Conservation (phyloP, 108 stramenopile species). For the Cyclotella sp. region DNA sequence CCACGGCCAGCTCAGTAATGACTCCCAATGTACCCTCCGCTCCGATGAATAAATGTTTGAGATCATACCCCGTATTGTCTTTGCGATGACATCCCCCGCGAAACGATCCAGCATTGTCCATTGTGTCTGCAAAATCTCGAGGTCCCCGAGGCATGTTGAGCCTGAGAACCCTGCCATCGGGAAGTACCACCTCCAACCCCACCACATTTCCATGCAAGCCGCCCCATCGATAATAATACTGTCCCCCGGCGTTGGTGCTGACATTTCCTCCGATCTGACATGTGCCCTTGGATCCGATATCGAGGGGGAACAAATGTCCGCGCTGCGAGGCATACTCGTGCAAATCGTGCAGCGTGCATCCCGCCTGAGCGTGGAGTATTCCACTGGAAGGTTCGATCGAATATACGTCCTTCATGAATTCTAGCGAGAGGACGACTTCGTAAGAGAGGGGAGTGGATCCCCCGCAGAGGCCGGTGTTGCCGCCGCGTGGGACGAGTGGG, state of each 20-base stretch:
- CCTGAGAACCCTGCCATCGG: conserved; percentile 85
- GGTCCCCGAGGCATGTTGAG: conserved; percentile 40
- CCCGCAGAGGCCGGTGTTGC: conserved; percentile 97
- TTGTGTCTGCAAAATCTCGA: not conserved
- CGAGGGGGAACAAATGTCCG: conserved; percentile 85
- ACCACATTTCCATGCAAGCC: conserved; percentile 89
- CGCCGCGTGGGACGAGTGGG: conserved; percentile 93
- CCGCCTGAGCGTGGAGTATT: conserved; percentile 91
- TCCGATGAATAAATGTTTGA: conserved; percentile 96
- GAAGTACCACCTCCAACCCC: conserved; percentile 93
- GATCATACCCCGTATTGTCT: conserved; percentile 96
- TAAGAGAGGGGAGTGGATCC: conserved; percentile 78
- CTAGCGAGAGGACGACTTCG: conserved; percentile 88
- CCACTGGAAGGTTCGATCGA: conserved; percentile 71
- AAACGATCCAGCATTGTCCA: not conserved
- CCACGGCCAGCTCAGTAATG: conserved; percentile 86
- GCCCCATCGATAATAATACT: conserved; percentile 72
- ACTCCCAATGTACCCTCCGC: conserved; percentile 96
- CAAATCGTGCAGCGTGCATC: conserved; percentile 88
- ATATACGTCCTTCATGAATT: conserved; percentile 78
- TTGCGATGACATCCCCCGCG: conserved; percentile 76
- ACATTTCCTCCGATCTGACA: conserved; percentile 98
- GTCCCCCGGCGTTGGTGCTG: conserved; percentile 94
- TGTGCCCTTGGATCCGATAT: conserved; percentile 95
- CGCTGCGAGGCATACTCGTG: conserved; percentile 67